Conservation (phyloP, 192 early-diverging fungal species). For the Cetraspora pellucida region DNA sequence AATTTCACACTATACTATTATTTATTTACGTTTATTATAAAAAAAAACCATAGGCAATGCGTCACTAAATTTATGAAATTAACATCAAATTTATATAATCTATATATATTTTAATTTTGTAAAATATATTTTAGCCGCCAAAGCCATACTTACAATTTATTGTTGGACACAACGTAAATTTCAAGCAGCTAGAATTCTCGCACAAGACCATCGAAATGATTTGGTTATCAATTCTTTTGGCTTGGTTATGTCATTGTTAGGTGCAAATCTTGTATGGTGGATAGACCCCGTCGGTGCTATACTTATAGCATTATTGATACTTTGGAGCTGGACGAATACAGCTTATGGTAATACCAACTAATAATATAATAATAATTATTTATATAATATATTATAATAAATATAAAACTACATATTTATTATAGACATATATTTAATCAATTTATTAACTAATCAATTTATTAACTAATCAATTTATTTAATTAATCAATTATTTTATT, state of each 20-base stretch:
- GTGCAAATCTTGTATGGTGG: constrained; percentile 63
- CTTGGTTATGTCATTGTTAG: constrained; percentile 63
- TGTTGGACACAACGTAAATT: constrained; percentile 63
- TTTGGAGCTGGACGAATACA: constrained; percentile 67
- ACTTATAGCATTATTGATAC: constrained; percentile 66
- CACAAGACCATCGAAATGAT: constrained; percentile 77
- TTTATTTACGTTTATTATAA: too few species aligned
- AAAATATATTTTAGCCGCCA: constrained; percentile 50
- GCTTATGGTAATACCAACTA: constrained; percentile 50
- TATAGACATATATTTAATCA: background rate
- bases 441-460: background rate
- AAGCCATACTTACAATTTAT: constrained; percentile 67
- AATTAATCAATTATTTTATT: background rate
- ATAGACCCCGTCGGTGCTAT: constrained; percentile 76
- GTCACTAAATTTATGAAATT: too few species aligned
- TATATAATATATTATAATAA: background rate
- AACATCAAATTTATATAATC: too few species aligned
- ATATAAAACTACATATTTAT: background rate
- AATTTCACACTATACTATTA: too few species aligned
- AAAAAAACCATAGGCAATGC: too few species aligned
- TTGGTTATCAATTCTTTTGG: constrained; percentile 73
- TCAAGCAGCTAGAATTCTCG: constrained; percentile 64
- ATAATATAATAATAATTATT: background rate
- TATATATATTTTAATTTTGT: too few species aligned
- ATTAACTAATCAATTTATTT: background rate